Evolutionary conservation across 1,139 yeast species (phyloP).

Genomic region (Kluyveromyces marxianus): DNA sequence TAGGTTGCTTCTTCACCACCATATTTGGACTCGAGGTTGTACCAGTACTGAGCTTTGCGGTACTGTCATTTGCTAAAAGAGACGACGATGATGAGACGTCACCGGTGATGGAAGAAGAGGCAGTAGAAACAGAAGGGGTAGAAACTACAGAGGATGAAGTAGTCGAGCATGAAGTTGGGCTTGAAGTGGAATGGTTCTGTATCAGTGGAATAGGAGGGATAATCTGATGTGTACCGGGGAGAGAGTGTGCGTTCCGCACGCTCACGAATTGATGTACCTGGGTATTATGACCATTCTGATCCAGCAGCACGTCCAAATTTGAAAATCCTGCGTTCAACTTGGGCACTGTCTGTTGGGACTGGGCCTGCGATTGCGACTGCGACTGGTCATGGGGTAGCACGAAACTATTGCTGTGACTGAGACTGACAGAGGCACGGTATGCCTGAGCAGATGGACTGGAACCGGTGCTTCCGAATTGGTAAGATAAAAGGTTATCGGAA

Average conservation of each 20-base stretch:
- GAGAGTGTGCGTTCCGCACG: background rate
- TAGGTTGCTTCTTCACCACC: slow-evolving; percentile 33
- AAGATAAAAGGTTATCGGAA: slow-evolving; percentile 1
- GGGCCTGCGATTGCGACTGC: slow-evolving; percentile 5
- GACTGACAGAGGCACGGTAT: slow-evolving; percentile 4
- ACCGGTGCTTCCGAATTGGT: slow-evolving; percentile 2
- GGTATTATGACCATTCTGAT: background rate
- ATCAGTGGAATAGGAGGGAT: background rate
- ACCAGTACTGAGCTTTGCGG: background rate
- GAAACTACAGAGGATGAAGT: background rate
- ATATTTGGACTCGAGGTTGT: background rate
- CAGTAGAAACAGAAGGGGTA: background rate
- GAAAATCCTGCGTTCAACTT: background rate
- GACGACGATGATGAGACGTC: too few species aligned
- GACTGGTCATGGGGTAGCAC: slow-evolving; percentile 8
- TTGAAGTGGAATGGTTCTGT: background rate
- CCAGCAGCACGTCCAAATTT: background rate
- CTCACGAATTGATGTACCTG: background rate
- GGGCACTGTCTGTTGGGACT: background rate
- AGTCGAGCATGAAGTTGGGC: too few species aligned
- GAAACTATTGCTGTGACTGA: too few species aligned
- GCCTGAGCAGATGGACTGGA: slow-evolving; percentile 6
- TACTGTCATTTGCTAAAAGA: background rate
- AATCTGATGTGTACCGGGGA: background rate
- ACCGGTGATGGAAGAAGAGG: background rate